These are phyloP conservation scores for Macrophomina phaseolina DNA, from an alignment of 2,329 filamentous ascomycete species.

Conservation along the genomic window DNA sequence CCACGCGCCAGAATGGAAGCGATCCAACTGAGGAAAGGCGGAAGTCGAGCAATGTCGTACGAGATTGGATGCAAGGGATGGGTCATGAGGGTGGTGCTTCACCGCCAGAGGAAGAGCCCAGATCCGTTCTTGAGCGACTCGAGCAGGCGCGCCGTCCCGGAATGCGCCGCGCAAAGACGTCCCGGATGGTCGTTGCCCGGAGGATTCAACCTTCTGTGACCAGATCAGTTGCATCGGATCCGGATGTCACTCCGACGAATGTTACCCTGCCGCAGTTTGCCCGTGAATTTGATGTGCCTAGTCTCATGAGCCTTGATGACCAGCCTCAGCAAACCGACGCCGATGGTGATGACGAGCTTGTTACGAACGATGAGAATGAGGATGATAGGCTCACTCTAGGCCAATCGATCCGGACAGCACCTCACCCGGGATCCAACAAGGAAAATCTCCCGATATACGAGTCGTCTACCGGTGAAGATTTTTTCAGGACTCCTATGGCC, in stretches of 20 bases:
- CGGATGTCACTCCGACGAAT: slow-evolving; percentile 51
- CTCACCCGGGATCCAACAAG: slow-evolving; percentile 33
- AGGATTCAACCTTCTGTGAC: slow-evolving; percentile 55
- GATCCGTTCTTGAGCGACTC: slow-evolving; percentile 62
- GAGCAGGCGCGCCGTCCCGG: slow-evolving; percentile 60
- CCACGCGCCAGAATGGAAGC: slow-evolving; percentile 8
- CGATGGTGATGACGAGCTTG: slow-evolving; percentile 88
- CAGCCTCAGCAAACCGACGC: slow-evolving; percentile 72
- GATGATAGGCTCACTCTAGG: slow-evolving; percentile 42
- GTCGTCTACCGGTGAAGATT: slow-evolving; percentile 44
- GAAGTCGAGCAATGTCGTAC: slow-evolving; percentile 81
- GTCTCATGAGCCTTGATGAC: slow-evolving; percentile 46
- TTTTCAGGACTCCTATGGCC: slow-evolving; percentile 51
- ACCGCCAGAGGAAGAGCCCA: slow-evolving; percentile 64
- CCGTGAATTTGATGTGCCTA: slow-evolving; percentile 50
- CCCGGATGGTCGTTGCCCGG: slow-evolving; percentile 33
- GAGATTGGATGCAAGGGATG: slow-evolving; percentile 84
- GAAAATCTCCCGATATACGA: slow-evolving; percentile 40
- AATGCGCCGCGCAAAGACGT: slow-evolving; percentile 57
- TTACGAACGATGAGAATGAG: slow-evolving; percentile 76
- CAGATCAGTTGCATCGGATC: slow-evolving; percentile 63
- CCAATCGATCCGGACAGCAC: not conserved
- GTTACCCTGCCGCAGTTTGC: slow-evolving; percentile 46
- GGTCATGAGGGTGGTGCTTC: slow-evolving; percentile 60
- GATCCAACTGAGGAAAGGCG: slow-evolving; percentile 60